These are phyloP conservation scores for Aeschynomene evenia DNA, from an alignment of 306 rosid genomes.

Conservation along the genomic window DNA sequence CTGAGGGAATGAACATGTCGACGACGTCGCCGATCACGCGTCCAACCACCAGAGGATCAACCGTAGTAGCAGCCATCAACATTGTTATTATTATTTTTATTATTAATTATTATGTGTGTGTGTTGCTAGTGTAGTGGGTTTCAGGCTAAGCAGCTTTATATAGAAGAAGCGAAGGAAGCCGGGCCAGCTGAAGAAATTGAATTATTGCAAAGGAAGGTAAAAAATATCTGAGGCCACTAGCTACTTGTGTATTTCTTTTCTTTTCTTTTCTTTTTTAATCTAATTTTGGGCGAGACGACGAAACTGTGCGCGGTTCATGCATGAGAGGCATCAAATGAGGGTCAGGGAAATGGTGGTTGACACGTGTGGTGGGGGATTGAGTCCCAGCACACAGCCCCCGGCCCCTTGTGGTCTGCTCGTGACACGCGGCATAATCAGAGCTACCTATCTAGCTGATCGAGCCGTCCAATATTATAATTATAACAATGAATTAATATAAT, in stretches of 20 bases:
- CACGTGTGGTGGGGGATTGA: slow-evolving; percentile 57
- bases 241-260: not conserved
- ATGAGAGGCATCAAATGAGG: slow-evolving; percentile 37
- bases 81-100: too few species aligned
- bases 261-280: too few species aligned
- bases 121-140: not conserved
- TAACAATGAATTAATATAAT: too few species aligned
- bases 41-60: slow-evolving; percentile 83
- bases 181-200: too few species aligned
- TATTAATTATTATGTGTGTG: too few species aligned
- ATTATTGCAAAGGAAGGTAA: too few species aligned
- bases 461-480: slow-evolving; percentile 17
- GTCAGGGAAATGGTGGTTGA: slow-evolving; percentile 1
- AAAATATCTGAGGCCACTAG: not conserved
- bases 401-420: not conserved
- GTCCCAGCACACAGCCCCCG: too few species aligned
- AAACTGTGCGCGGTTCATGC: slow-evolving; percentile 45
- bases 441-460: too few species aligned
- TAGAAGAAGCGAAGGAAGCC: too few species aligned
- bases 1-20: slow-evolving; percentile 74
- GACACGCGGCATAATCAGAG: slow-evolving; percentile 25
- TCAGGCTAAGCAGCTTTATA: too few species aligned
- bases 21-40: slow-evolving; percentile 86
- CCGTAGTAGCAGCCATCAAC: slow-evolving; percentile 70
- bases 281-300: not conserved